Evolutionary conservation across 306 rosid species (phyloP).

Genomic region (Casuarina equisetifolia): DNA sequence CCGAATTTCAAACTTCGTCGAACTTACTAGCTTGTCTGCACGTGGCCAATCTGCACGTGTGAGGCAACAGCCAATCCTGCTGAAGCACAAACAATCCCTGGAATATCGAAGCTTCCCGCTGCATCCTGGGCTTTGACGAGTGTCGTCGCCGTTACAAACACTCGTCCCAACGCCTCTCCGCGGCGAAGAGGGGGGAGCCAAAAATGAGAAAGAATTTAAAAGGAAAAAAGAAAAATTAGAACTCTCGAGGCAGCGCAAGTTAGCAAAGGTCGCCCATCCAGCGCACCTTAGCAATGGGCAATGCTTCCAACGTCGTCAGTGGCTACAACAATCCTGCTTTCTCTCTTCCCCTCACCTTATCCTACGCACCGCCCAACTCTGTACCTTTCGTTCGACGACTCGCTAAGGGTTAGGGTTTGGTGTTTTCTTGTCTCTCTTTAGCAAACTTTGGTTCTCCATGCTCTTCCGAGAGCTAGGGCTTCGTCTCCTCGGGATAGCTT

Average conservation of each 20-base stretch:
- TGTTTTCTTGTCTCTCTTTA: slow-evolving; percentile 17
- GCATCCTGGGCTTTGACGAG: too few relatives aligned
- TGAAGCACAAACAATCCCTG: too few relatives aligned
- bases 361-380: slow-evolving; percentile 53
- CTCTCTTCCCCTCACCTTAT: slow-evolving; percentile 37
- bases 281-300: slow-evolving; percentile 38
- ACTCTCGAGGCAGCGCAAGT: slow-evolving; percentile 32
- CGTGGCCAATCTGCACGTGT: too few relatives aligned
- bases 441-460: slow-evolving; percentile 29
- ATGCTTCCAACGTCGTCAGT: slow-evolving; percentile 33
- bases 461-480: slow-evolving; percentile 34
- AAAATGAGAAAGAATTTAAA: background rate
- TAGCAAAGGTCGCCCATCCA: slow-evolving; percentile 26
- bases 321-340: slow-evolving; percentile 22
- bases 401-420: slow-evolving; percentile 38
- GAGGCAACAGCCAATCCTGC: too few relatives aligned
- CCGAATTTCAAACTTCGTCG: too few relatives aligned
- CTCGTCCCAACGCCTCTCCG: background rate
- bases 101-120: too few relatives aligned
- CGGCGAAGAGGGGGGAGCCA: background rate
- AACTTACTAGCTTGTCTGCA: too few relatives aligned
- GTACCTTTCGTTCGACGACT: slow-evolving; percentile 27
- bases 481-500: slow-evolving; percentile 20
- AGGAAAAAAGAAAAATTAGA: background rate
- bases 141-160: background rate